Percentiles rank a stretch among this genome's conserved stretches.
Conservation (phyloP, 169 alveolate species). For the Plasmodium fragile region DNA sequence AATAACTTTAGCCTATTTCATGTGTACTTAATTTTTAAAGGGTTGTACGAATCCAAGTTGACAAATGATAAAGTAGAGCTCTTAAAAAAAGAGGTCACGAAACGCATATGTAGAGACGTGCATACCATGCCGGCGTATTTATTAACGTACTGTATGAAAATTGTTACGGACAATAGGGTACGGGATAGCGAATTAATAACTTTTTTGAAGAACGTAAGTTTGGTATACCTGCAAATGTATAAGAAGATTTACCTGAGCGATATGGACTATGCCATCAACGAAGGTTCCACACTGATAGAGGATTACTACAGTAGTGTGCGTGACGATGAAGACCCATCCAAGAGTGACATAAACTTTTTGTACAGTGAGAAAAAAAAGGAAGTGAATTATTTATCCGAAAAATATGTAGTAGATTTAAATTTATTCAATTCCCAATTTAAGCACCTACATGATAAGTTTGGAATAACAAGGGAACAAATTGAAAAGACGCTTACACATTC, state of each 20-base stretch:
- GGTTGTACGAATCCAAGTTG: constrained; percentile 35
- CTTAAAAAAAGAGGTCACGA: constrained; percentile 6
- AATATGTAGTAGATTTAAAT: constrained; percentile 25
- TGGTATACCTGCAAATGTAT: constrained; percentile 35
- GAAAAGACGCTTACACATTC: constrained; percentile 33
- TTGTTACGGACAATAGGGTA: constrained; percentile 26
- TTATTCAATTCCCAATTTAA: constrained; percentile 26
- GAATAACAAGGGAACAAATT: constrained; percentile 40
- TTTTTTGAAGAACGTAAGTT: constrained; percentile 26
- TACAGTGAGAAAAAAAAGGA: constrained; percentile 63
- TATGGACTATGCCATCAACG: constrained; percentile 38
- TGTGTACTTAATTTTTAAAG: constrained; percentile 35
- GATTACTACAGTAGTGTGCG: constrained; percentile 32
- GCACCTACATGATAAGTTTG: constrained; percentile 40
- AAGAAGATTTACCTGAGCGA: constrained; percentile 20
- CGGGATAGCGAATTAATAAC: constrained; percentile 32
- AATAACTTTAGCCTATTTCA: constrained; percentile 34
- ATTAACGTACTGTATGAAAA: constrained; percentile 37
- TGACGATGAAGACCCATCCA: constrained; percentile 4
- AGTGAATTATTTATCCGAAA: constrained; percentile 42
- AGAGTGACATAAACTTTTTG: constrained; percentile 35
- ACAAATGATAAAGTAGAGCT: constrained; percentile 29
- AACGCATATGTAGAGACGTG: constrained; percentile 18
- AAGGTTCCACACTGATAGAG: constrained; percentile 30
- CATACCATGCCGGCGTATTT: constrained; percentile 40